Conservation (phyloP, 768 basidiomycete genomes). For the Multifurca ochricompacta region DNA sequence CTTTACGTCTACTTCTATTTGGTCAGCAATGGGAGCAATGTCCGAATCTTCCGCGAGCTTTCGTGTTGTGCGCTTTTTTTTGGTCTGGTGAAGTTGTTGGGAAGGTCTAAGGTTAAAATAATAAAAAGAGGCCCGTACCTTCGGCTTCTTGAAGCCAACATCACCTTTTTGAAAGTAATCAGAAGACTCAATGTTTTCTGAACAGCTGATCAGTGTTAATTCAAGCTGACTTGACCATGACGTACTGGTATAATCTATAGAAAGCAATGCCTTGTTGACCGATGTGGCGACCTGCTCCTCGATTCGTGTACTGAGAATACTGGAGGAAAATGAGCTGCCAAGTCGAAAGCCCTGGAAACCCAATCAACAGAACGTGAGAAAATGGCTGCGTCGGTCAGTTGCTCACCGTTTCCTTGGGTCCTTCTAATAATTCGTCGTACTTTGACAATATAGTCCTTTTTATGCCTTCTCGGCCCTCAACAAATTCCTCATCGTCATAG, state of each 20-base stretch:
- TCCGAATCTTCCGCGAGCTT: conserved; percentile 53
- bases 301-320: conserved; percentile 32
- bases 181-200: conserved; percentile 78
- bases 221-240: conserved; percentile 16
- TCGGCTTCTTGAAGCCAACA: conserved; percentile 90
- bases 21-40: conserved; percentile 36
- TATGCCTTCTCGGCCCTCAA: conserved; percentile 62
- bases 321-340: conserved; percentile 48
- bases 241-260: conserved; percentile 88
- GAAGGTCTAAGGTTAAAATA: not conserved
- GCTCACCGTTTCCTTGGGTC: conserved; percentile 58
- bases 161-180: conserved; percentile 93
- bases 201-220: conserved; percentile 14
- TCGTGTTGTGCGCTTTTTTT: conserved; percentile 82
- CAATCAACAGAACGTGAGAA: not conserved
- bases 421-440: conserved; percentile 88
- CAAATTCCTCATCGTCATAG: conserved; percentile 94
- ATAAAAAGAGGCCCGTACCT: conserved; percentile 38
- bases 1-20: conserved; percentile 77
- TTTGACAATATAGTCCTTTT: conserved; percentile 81
- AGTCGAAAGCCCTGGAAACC: conserved; percentile 74
- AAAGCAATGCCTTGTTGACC: conserved; percentile 73
- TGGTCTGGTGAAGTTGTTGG: conserved; percentile 47
- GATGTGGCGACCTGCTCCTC: conserved; percentile 46
- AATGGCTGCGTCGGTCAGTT: not conserved